Conservation (phyloP, 805 yeast species). For the Candida nemodendra region DNA sequence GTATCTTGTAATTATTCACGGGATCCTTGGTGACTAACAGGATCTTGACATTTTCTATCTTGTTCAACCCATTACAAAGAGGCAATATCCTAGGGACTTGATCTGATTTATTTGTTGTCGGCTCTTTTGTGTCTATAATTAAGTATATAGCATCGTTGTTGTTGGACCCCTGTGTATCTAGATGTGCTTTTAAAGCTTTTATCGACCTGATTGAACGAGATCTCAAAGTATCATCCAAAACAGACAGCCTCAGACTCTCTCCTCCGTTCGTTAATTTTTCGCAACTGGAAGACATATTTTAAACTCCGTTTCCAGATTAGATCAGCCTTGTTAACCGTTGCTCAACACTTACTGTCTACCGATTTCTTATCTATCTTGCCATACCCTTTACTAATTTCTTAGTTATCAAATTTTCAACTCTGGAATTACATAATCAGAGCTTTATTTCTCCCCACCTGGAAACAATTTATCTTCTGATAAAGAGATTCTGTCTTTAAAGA, state of each 20-base stretch:
- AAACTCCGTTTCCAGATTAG: too few relatives aligned
- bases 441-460: too few relatives aligned
- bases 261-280: constrained; percentile 2
- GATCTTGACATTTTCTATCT: constrained; percentile 48
- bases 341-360: too few relatives aligned
- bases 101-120: constrained; percentile 45
- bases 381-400: too few relatives aligned
- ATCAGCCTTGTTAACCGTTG: too few relatives aligned
- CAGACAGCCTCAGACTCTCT: constrained; percentile 2
- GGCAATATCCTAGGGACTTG: constrained; percentile 60
- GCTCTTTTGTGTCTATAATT: constrained; percentile 47
- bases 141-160: constrained; percentile 37
- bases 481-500: too few relatives aligned
- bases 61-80: constrained; percentile 49
- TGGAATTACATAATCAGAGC: too few relatives aligned
- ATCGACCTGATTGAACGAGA: constrained; percentile 25
- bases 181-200: constrained; percentile 33
- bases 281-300: too few relatives aligned
- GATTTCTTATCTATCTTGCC: too few relatives aligned
- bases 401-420: too few relatives aligned
- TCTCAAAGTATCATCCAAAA: constrained; percentile 15
- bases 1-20: constrained; percentile 50
- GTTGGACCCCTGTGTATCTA: constrained; percentile 18
- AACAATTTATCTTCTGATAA: too few relatives aligned
- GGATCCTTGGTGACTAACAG: constrained; percentile 76